Evolutionary conservation across 148 eudicot species (phyloP).

Genomic region (Diospyros lotus): DNA sequence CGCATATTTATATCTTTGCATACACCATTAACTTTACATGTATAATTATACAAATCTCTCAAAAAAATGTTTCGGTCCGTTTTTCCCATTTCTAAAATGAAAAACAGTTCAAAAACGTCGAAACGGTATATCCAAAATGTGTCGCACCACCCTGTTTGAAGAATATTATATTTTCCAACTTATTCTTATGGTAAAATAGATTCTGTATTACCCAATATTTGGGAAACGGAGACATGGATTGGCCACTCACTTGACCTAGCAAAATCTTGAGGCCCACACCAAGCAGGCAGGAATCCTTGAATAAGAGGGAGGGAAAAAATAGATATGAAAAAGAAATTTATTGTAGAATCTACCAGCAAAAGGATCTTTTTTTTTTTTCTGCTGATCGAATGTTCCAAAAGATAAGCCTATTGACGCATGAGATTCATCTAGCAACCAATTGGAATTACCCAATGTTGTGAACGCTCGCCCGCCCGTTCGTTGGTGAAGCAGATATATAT

Average conservation of each 20-base stretch:
- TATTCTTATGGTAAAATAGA: background rate
- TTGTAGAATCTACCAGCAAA: slow-evolving; percentile 4
- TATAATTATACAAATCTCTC: too few relatives aligned
- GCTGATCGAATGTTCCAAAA: slow-evolving; percentile 23
- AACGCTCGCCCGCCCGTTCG: too few relatives aligned
- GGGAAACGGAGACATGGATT: background rate
- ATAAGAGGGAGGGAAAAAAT: background rate
- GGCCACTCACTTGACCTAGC: background rate
- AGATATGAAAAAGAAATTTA: slow-evolving; percentile 1
- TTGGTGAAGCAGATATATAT: slow-evolving; percentile 8
- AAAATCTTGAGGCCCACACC: slow-evolving; percentile 7
- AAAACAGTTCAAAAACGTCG: too few relatives aligned
- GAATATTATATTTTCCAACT: too few relatives aligned
- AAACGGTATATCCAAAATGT: too few relatives aligned
- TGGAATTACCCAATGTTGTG: slow-evolving; percentile 2
- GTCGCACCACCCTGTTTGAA: too few relatives aligned
- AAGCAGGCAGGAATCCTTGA: slow-evolving; percentile 14
- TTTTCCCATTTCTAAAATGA: too few relatives aligned
- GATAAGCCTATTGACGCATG: slow-evolving; percentile 23
- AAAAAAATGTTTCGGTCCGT: too few relatives aligned
- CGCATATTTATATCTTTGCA: too few relatives aligned
- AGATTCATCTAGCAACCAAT: slow-evolving; percentile 17
- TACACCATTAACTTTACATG: too few relatives aligned
- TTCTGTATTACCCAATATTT: background rate
- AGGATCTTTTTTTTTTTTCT: slow-evolving; percentile 9